Conservation (phyloP, 768 basidiomycete species). For the Leccinum ochraceum region DNA sequence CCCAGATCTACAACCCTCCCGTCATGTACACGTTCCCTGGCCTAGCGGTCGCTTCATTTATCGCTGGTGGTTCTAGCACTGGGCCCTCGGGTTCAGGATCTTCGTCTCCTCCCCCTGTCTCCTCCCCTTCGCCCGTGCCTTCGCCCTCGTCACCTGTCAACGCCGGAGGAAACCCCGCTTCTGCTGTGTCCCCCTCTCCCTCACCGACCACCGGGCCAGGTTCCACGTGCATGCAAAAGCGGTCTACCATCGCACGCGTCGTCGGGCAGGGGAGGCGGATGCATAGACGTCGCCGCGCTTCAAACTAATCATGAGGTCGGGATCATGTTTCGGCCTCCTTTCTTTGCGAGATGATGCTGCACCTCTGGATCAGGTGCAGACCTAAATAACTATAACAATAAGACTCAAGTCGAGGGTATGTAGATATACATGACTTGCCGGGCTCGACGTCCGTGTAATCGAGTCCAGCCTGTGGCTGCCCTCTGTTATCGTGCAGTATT, state of each 20-base stretch:
- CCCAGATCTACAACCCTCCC: conserved; percentile 30
- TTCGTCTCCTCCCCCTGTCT: background rate
- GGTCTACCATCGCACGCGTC: background rate
- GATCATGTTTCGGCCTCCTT: no score
- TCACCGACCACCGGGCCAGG: conserved; percentile 8
- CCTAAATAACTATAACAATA: background rate
- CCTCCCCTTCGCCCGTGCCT: conserved; percentile 1
- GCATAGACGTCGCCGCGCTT: conserved; percentile 17
- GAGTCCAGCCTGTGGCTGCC: conserved; percentile 10
- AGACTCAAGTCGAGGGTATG: background rate
- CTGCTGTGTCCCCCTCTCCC: background rate
- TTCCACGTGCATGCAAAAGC: conserved; percentile 16
- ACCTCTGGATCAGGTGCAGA: conserved; percentile 13
- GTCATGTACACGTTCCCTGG: conserved; percentile 52
- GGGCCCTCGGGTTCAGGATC: conserved; percentile 9
- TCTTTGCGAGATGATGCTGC: background rate
- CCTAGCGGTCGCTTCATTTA: conserved; percentile 45
- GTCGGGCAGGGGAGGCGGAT: conserved; percentile 12
- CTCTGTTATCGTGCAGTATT: background rate
- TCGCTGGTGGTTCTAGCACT: conserved; percentile 16
- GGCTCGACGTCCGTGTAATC: conserved; percentile 6
- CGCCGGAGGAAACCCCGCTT: background rate
- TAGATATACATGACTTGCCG: background rate
- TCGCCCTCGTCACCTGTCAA: conserved; percentile 2
- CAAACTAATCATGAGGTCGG: conserved; percentile 10